Evolutionary conservation across 2,329 filamentous ascomycete species (phyloP).

Genomic region (Cladosporium sp.): DNA sequence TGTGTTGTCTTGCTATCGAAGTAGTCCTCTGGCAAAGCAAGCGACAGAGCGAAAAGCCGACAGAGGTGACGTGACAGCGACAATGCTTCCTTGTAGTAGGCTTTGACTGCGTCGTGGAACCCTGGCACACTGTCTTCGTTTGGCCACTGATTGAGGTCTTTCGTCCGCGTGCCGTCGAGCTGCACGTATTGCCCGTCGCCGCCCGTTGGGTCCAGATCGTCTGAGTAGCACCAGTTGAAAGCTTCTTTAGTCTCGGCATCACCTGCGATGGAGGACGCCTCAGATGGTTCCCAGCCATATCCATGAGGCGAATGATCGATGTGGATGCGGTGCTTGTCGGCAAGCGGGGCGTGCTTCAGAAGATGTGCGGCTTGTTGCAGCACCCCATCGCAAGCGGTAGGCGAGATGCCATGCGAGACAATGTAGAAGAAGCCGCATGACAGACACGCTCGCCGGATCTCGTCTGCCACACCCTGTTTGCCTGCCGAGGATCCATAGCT

Average conservation of each 20-base stretch:
- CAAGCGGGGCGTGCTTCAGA: conserved; percentile 28
- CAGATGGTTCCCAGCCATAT: conserved; percentile 40
- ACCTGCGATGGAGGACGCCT: conserved; percentile 35
- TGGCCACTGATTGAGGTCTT: conserved; percentile 36
- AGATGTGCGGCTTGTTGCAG: conserved; percentile 37
- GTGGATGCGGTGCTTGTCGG: conserved; percentile 37
- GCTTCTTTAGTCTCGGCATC: conserved; percentile 38
- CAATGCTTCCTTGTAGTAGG: conserved; percentile 38
- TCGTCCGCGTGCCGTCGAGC: conserved; percentile 32
- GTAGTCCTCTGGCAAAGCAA: conserved; percentile 35
- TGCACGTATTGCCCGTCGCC: conserved; percentile 41
- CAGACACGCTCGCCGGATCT: conserved; percentile 37
- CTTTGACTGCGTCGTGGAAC: conserved; percentile 34
- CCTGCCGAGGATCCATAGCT: background rate
- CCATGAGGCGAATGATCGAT: conserved; percentile 37
- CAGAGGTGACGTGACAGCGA: conserved; percentile 38
- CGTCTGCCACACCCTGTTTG: conserved; percentile 27
- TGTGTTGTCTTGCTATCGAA: conserved; percentile 40
- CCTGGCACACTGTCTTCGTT: conserved; percentile 35
- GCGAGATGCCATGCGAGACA: conserved; percentile 34
- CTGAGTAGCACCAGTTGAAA: conserved; percentile 43
- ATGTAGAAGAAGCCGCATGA: conserved; percentile 41
- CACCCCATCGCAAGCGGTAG: conserved; percentile 27
- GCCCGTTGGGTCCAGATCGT: conserved; percentile 34
- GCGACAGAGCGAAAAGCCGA: conserved; percentile 37